Evolutionary conservation across 2,329 filamentous ascomycete species (phyloP), one percentile per base, ranked within the genome.

Genomic region (Exophiala alcalophila): DNA sequence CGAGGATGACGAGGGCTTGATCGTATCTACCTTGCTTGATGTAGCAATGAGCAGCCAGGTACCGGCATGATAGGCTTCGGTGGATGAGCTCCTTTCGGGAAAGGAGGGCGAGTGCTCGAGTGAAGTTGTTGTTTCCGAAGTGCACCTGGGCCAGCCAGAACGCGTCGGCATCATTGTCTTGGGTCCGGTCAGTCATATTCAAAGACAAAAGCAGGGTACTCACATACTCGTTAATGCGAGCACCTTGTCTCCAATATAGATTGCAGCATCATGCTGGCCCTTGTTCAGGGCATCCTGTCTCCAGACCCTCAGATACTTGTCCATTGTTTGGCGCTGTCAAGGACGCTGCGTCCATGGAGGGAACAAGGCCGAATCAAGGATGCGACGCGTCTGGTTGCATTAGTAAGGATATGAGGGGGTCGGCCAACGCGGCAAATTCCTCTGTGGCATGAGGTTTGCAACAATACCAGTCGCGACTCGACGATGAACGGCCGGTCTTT

Each of bases 121-220:
- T 92, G 65, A 94, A 96, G 71, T 97, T 95, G 57, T 88, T 90
- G 34, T 88, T 92, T 37, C 84, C 85, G 68, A 97, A 98, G 67
- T 98, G 91, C 25, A 95, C 88, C 67, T 97, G 91, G n/a, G 92
- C 92, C 29, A 98, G 83, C 84, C 89, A 96, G 62, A 95, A 95
- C 27, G 90, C 91, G 64, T 98, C 92, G 53, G 87, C 83, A 59
- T 95, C 89, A 63, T 91, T 86, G 60, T 90, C 92, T 96, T 21
- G 26, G 46, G 20, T 55, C 37, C 24, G 23, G 21, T 26, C 38
- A 25, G 26, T 24, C n/a, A 9, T 33, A 36, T 12, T 16, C 12
- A 25, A 14, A 9, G 33, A 19, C 7, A 3, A 30, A 47, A 7
- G 20, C 19, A n/a, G 21, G 19, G 15, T 47, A 51, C 47, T 53